Evolutionary conservation across 2,329 filamentous ascomycete genomes (phyloP).

Genomic region (Grosmannia serpens): DNA sequence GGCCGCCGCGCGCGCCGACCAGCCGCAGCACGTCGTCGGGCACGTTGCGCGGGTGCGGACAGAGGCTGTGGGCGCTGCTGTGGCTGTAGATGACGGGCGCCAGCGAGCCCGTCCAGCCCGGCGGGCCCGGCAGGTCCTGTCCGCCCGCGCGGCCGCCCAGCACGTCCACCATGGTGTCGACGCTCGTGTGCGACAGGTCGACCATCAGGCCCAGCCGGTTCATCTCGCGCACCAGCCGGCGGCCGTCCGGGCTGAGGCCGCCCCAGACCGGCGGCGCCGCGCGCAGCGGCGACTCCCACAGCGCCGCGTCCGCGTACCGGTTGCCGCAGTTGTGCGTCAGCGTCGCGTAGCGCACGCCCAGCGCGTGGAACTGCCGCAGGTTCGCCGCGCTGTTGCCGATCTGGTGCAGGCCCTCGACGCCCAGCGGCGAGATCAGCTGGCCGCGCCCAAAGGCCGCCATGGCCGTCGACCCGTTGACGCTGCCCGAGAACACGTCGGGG

Average conservation of each 20-base stretch:
- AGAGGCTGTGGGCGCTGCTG: constrained; percentile 68
- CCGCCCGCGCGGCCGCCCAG: constrained; percentile 44
- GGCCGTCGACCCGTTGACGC: constrained; percentile 47
- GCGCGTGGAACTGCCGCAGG: constrained; percentile 60
- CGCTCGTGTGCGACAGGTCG: constrained; percentile 66
- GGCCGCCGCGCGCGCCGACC: constrained; percentile 58
- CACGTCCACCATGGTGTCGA: constrained; percentile 77
- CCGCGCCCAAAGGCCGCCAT: constrained; percentile 44
- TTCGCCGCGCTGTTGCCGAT: constrained; percentile 76
- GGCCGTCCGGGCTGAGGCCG: constrained; percentile 63
- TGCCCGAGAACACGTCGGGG: constrained; percentile 57
- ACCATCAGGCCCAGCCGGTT: constrained; percentile 92
- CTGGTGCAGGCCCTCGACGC: constrained; percentile 82
- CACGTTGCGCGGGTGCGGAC: constrained; percentile 83
- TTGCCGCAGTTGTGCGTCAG: constrained; percentile 94
- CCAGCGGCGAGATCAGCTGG: constrained; percentile 65
- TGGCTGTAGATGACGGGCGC: constrained; percentile 87
- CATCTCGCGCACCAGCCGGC: constrained; percentile 70
- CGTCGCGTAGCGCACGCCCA: constrained; percentile 80
- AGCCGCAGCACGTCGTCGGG: constrained; percentile 71
- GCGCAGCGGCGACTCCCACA: constrained; percentile 41
- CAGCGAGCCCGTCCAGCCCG: constrained; percentile 55
- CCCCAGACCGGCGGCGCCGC: constrained; percentile 49
- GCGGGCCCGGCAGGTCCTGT: not conserved
- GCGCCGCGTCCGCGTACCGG: constrained; percentile 72